A percentile compares a stretch with the other conserved stretches of the same genome.
Conservation (phyloP, 2,329 filamentous ascomycete species). For the Ophiostoma fasciatum region DNA sequence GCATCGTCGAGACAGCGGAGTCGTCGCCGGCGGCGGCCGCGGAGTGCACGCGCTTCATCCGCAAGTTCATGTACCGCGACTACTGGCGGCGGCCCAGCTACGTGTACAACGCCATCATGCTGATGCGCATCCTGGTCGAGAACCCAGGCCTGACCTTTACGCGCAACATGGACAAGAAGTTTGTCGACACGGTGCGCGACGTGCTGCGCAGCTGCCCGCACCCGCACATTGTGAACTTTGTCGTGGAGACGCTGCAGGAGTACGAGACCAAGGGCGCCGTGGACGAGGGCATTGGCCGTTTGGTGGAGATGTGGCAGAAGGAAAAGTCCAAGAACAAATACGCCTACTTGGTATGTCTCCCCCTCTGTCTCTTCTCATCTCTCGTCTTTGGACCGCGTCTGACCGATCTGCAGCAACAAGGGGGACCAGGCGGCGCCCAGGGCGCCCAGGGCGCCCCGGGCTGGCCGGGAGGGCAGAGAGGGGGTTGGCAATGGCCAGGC, state of each 20-base stretch:
- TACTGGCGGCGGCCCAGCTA: slow-evolving; percentile 49
- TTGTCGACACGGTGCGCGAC: slow-evolving; percentile 60
- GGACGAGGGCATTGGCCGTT: slow-evolving; percentile 56
- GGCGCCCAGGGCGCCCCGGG: too few relatives aligned
- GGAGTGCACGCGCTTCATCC: slow-evolving; percentile 65
- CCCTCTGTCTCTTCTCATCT: too few relatives aligned
- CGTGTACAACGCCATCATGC: slow-evolving; percentile 95
- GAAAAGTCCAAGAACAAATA: slow-evolving; percentile 57
- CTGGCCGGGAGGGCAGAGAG: too few relatives aligned
- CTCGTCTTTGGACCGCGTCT: too few relatives aligned
- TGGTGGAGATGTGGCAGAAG: slow-evolving; percentile 79
- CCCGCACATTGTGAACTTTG: slow-evolving; percentile 64
- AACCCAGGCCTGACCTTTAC: slow-evolving; percentile 87
- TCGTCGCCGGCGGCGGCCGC: slow-evolving; percentile 76
- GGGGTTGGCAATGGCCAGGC: slow-evolving; percentile 4
- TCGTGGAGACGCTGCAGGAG: slow-evolving; percentile 72
- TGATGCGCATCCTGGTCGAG: slow-evolving; percentile 79
- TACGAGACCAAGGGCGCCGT: slow-evolving; percentile 57
- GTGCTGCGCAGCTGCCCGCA: slow-evolving; percentile 59
- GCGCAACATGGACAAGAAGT: slow-evolving; percentile 76
- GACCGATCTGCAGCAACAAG: too few relatives aligned
- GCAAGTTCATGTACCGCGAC: slow-evolving; percentile 66
- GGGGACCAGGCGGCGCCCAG: too few relatives aligned
- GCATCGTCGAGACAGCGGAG: slow-evolving; percentile 89
- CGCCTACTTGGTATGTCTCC: slow-evolving; percentile 34